These are phyloP conservation scores for Coleophoma crateriformis DNA, from an alignment of 2,329 filamentous ascomycete genomes.

Conservation along the genomic window DNA sequence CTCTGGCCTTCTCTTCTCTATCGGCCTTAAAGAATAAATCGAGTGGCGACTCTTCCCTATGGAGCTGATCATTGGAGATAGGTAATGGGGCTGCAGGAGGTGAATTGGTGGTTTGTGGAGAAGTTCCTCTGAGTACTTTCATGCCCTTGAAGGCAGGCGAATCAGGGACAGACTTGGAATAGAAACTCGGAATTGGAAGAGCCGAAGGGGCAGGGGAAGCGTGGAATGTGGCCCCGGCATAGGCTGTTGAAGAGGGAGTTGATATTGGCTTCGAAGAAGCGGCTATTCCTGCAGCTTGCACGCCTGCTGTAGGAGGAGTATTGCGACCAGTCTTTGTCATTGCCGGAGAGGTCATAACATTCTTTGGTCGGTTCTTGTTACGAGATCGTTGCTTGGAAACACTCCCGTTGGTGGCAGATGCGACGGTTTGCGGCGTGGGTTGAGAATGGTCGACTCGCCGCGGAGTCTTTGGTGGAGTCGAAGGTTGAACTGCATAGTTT, in stretches of 20 bases:
- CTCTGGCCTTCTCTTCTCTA: slow-evolving; percentile 66
- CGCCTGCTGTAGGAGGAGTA: slow-evolving; percentile 19
- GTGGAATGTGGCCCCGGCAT: slow-evolving; percentile 92
- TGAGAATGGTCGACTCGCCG: slow-evolving; percentile 15
- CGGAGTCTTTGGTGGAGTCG: slow-evolving; percentile 28
- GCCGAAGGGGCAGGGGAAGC: slow-evolving; percentile 88
- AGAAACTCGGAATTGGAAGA: slow-evolving; percentile 85
- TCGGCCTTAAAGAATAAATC: slow-evolving; percentile 90
- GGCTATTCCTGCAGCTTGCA: slow-evolving; percentile 15
- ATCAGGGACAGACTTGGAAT: slow-evolving; percentile 69
- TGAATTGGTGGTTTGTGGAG: slow-evolving; percentile 30
- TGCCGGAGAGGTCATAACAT: slow-evolving; percentile 22
- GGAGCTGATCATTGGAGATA: slow-evolving; percentile 46
- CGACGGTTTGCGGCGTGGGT: slow-evolving; percentile 8
- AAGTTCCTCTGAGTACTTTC: slow-evolving; percentile 34
- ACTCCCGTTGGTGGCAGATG: slow-evolving; percentile 14
- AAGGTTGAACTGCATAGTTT: slow-evolving; percentile 16
- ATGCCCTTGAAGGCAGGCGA: slow-evolving; percentile 42
- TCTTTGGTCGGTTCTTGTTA: slow-evolving; percentile 25
- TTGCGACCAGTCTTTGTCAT: slow-evolving; percentile 16
- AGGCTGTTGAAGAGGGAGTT: slow-evolving; percentile 40
- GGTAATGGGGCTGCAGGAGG: slow-evolving; percentile 37
- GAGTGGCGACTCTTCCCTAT: slow-evolving; percentile 67
- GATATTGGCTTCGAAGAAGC: slow-evolving; percentile 33
- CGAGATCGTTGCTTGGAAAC: slow-evolving; percentile 24